Evolutionary conservation across 164 flowering plant species (phyloP), one percentile per base, ranked within the genome.

Genomic region (Buxus sempervirens): DNA sequence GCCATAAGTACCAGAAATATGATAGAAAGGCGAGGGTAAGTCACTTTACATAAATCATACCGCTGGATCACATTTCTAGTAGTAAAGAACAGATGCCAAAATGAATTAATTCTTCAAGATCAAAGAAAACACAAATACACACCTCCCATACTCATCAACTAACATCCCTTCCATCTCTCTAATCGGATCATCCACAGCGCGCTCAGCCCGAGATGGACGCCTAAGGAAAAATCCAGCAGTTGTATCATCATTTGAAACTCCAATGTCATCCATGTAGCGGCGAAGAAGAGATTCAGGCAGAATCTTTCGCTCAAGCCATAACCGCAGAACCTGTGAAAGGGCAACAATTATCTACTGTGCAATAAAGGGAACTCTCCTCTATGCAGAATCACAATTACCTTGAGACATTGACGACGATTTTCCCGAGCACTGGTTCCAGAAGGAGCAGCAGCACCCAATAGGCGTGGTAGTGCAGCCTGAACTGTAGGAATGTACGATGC

Each of bases 61-160:
- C 5, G 12, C 14, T 45, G 1, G 18, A 45, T 45, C 51, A 10
- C 18, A 10, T 5, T 45, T 45, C 51, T 1, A 45, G 51, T 45
- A 10, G 4, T 32, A 27, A 64, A 64, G 27, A 27, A n/a, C 18
- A 23, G 24, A 63, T 25, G 14, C 10, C 24, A 49, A 49, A 48
- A 63, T 9, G 1, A 23, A 54, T 26, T 23, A 48, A 7, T 3
- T 3, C 38, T 7, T 9, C n/a, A 56, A 56, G 26, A 20, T 12
- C 26, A 23, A 28, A 6, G 18, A 22, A 41, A 58, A 63, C 23
- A 25, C 2, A 32, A 60, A 16, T 12, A 9, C 84, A 67, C 22
- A 95, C 99, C 98, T 95, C 60, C 97, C 99, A 82, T 95, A 95
- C 75, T 95, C 99, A 79, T 96, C 99, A 65, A 96, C 95, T 71